Base-by-base conservation (phyloP, 2,329 filamentous ascomycete genomes). In the Ceratocystiopsis minuta region DNA sequence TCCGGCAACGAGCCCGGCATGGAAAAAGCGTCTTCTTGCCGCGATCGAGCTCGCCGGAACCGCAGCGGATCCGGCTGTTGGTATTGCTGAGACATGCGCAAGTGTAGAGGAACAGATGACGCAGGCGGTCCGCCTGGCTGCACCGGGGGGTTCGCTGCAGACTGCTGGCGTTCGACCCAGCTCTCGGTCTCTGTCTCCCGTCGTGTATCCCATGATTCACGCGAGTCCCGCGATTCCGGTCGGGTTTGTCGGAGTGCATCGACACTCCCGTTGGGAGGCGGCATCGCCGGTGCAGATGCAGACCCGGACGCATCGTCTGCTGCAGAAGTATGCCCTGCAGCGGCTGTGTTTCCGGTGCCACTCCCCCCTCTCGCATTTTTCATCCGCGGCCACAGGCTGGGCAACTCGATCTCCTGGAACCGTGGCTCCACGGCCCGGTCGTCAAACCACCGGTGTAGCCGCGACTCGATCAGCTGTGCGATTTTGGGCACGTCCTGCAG, bases 401-500 rank as follows among this genome's bases (percentile, higher is more conserved):
- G 84, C 10, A 92, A 65, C 1, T 81, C 80, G 49, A 90, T 88
- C 55, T 90, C 82, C 56, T 90, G 84, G 57, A 90, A 90, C 20
- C 82, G 72, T 2, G 84, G 84, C 59, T 90, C 83, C 7, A 92
- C 84, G 47, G 78, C 82, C 38, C 84, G 74, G 54, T 90, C 83
- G 56, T 90, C 83, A 57, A 92, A 88, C 84, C 84, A 92, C 42
- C 75, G 74, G 59, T 90, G 83, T 15, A 92, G 67, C 16, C 82
- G 70, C 5, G 77, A 71, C 59, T 92, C 84, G 35, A 92, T 75
- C 2, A 92, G 65, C 56, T 88, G 81, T 0, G 84, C 83, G 52
- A 92, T 88, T 56, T 92, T 92, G 24, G 84, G 84, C 1, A 92
- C 81, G 55, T 92, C 83, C 54, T 90, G 82, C 3, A 92, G 62